Percentiles rank a stretch among this genome's conserved stretches.
Evolutionary conservation across 441 rosid genomes (phyloP).

Genomic region (Brassica balearica): DNA sequence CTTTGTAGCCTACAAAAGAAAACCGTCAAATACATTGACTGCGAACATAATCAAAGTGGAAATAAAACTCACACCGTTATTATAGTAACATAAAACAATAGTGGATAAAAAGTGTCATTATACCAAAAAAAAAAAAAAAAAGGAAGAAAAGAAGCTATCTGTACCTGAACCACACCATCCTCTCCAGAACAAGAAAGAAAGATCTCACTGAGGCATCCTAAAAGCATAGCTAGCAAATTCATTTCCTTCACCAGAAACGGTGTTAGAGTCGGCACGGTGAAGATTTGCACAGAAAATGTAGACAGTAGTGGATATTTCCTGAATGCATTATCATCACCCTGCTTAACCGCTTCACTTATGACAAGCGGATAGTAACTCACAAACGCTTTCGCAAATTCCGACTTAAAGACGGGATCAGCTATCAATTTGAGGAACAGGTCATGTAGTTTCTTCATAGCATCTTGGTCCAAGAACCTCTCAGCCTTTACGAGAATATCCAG

Average conservation of each 20-base stretch:
- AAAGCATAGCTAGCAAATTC: too few species aligned
- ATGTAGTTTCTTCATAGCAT: conserved; percentile 66
- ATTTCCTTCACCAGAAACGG: too few species aligned
- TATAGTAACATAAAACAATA: neutral
- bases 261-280: conserved; percentile 84
- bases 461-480: conserved; percentile 71
- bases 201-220: too few species aligned
- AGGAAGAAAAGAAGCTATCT: too few species aligned
- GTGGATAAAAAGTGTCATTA: neutral
- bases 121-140: neutral
- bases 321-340: conserved; percentile 50
- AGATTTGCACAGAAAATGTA: conserved; percentile 91
- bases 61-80: conserved; percentile 18
- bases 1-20: conserved; percentile 68
- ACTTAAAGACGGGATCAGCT: conserved; percentile 91
- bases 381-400: conserved; percentile 90
- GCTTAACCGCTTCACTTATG: conserved; percentile 70
- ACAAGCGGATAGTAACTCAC: conserved; percentile 78
- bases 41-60: conserved; percentile 19
- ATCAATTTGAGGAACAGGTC: conserved; percentile 90
- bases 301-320: conserved; percentile 69
- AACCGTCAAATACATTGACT: conserved; percentile 33
- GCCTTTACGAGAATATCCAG: conserved; percentile 80
- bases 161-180: too few species aligned
- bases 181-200: too few species aligned